Percentiles rank a stretch among this genome's conserved stretches.
Evolutionary conservation across 345 rosid genomes (phyloP).

Genomic region (Psidium guajava): DNA sequence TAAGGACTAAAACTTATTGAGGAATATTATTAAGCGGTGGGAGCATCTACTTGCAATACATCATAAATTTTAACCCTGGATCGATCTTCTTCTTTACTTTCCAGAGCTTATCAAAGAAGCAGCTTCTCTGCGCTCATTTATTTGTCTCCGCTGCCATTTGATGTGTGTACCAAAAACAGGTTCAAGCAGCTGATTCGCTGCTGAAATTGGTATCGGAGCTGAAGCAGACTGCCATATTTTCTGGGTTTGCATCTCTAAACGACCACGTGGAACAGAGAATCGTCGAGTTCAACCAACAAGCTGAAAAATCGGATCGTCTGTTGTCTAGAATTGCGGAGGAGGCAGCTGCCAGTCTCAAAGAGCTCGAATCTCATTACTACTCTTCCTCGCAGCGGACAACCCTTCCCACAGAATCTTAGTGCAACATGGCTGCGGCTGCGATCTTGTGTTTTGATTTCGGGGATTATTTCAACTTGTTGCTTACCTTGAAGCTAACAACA

Average conservation of each 20-base stretch:
- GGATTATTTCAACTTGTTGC: not conserved
- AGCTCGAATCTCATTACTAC: slow-evolving; percentile 73
- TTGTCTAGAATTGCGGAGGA: slow-evolving; percentile 68
- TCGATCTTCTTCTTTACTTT: not conserved
- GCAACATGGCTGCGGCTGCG: not conserved
- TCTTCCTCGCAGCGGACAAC: slow-evolving; percentile 54
- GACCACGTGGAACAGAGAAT: slow-evolving; percentile 82
- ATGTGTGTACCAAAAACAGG: slow-evolving; percentile 20
- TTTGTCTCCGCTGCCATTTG: not conserved
- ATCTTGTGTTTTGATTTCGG: not conserved
- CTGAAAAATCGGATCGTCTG: slow-evolving; percentile 51
- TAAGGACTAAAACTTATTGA: not conserved
- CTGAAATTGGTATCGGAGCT: slow-evolving; percentile 80
- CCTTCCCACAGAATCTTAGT: not conserved
- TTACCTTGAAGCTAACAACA: not conserved
- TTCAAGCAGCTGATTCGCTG: slow-evolving; percentile 82
- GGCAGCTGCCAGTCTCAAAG: slow-evolving; percentile 82
- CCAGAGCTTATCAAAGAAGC: not conserved
- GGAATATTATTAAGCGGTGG: not conserved
- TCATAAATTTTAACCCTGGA: not conserved
- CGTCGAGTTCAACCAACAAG: slow-evolving; percentile 50
- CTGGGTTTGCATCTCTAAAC: slow-evolving; percentile 87
- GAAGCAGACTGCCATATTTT: slow-evolving; percentile 83
- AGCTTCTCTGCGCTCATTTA: not conserved
- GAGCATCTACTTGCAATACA: not conserved